phyloP scores from a whole-genome alignment of 306 rosid genomes.

The Pyrus betulifolia region DNA sequence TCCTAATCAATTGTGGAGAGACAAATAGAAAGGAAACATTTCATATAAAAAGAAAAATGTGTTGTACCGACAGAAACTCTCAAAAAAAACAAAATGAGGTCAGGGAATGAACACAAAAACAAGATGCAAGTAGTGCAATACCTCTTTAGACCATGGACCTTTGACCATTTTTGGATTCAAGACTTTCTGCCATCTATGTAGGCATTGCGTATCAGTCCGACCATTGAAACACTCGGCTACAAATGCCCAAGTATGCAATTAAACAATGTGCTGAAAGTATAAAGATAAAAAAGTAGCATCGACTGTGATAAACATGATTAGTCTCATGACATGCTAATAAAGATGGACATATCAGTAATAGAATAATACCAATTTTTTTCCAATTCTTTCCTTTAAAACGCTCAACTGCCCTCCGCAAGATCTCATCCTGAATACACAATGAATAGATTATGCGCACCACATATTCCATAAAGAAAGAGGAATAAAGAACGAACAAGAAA shows the following conservation, averaged over 20 bases:
- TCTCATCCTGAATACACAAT: constrained; percentile 56
- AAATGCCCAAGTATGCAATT: constrained; percentile 24
- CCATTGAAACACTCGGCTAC: constrained; percentile 93
- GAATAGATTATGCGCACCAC: constrained; percentile 16
- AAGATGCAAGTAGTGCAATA: constrained; percentile 14
- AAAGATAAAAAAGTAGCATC: constrained; percentile 1
- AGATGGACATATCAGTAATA: not conserved
- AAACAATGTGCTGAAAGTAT: constrained; percentile 15
- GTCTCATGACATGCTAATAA: not conserved
- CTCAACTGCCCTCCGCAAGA: constrained; percentile 71
- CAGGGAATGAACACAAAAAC: constrained; percentile 6
- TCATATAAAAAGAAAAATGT: constrained; percentile 1
- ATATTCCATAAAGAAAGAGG: not conserved
- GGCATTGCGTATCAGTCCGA: constrained; percentile 94
- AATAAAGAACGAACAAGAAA: not conserved
- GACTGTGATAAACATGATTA: not conserved
- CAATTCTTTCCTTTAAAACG: constrained; percentile 92
- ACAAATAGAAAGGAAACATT: constrained; percentile 6
- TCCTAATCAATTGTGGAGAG: constrained; percentile 49
- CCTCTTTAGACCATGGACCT: constrained; percentile 99
- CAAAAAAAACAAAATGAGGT: not conserved
- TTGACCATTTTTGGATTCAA: constrained; percentile 90
- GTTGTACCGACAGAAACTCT: not conserved
- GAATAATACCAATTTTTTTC: constrained; percentile 82
- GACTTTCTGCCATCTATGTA: constrained; percentile 99